A percentile compares a stretch with the other conserved stretches of the same genome.
These are phyloP conservation scores for Dothiorella sarmentorum DNA, from an alignment of 2,329 filamentous ascomycete genomes.

Conservation along the genomic window DNA sequence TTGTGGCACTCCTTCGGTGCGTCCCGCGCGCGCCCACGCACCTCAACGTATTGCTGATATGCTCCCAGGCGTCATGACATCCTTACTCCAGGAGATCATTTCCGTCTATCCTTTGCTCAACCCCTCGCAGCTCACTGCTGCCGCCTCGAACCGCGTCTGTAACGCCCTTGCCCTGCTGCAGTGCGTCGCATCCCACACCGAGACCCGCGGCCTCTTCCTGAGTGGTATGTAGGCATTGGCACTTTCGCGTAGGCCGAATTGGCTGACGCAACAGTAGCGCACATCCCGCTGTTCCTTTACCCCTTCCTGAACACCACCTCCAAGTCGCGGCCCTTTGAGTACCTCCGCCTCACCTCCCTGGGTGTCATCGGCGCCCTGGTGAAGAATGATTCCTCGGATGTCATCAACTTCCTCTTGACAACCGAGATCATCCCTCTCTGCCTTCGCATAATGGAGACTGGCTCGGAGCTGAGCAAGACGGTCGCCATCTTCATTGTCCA, in stretches of 20 bases:
- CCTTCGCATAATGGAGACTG: conserved; percentile 98
- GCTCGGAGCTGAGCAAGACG: conserved; percentile 96
- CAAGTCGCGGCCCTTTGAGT: conserved; percentile 96
- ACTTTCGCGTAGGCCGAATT: conserved; percentile 21
- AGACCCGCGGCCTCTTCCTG: conserved; percentile 88
- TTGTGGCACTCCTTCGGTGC: conserved; percentile 98
- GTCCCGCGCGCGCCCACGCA: conserved; percentile 30
- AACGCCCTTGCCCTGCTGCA: conserved; percentile 94
- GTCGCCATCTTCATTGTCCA: conserved; percentile 99
- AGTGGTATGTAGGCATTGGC: conserved; percentile 61
- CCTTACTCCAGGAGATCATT: conserved; percentile 95
- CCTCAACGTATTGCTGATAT: conserved; percentile 18
- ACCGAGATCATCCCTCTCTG: conserved; percentile 98
- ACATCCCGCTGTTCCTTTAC: conserved; percentile 96
- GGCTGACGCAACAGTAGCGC: conserved; percentile 56
- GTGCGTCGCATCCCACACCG: conserved; percentile 95
- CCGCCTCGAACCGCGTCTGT: conserved; percentile 95
- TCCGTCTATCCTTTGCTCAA: conserved; percentile 96
- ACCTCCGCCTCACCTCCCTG: conserved; percentile 89
- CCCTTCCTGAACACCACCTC: conserved; percentile 98
- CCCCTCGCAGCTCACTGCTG: conserved; percentile 92
- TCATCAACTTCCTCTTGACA: conserved; percentile 97
- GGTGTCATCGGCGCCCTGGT: conserved; percentile 96
- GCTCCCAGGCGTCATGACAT: conserved; percentile 86
- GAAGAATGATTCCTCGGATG: conserved; percentile 97